phyloP scores from a whole-genome alignment of 495 filamentous ascomycete species.

The Parmelia sp. region DNA sequence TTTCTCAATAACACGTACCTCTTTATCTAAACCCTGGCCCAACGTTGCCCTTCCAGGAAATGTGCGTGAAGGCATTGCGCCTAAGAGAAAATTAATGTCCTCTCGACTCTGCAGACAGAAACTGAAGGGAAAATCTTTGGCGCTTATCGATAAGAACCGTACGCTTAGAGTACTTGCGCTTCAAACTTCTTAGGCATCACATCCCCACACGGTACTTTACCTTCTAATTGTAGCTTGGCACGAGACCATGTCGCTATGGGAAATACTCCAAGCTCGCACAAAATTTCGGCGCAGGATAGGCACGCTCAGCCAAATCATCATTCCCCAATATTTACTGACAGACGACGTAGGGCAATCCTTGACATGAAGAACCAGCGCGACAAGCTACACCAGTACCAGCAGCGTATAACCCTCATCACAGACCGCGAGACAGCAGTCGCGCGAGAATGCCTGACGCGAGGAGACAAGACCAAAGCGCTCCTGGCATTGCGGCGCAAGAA shows the following conservation, averaged over 20 bases:
- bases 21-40: slow-evolving; percentile 49
- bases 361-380: slow-evolving; percentile 97
- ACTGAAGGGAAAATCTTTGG: background rate
- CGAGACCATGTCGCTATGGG: slow-evolving; percentile 49
- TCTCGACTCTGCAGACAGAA: background rate
- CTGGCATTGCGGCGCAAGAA: slow-evolving; percentile 92
- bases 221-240: background rate
- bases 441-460: slow-evolving; percentile 64
- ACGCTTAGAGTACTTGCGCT: background rate
- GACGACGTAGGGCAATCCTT: slow-evolving; percentile 67
- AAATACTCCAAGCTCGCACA: slow-evolving; percentile 57
- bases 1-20: slow-evolving; percentile 35
- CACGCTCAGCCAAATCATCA: slow-evolving; percentile 28
- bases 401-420: slow-evolving; percentile 77
- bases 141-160: slow-evolving; percentile 19
- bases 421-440: slow-evolving; percentile 76
- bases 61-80: slow-evolving; percentile 32
- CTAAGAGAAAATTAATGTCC: background rate
- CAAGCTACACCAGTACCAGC: slow-evolving; percentile 90
- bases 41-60: slow-evolving; percentile 42
- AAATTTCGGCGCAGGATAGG: slow-evolving; percentile 69
- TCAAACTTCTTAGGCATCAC: too few species aligned
- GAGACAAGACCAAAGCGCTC: slow-evolving; percentile 73
- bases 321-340: background rate
- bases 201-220: background rate